Evolutionary conservation across 208 protist genomes (phyloP).

Genomic region (Trypanosoma mega): DNA sequence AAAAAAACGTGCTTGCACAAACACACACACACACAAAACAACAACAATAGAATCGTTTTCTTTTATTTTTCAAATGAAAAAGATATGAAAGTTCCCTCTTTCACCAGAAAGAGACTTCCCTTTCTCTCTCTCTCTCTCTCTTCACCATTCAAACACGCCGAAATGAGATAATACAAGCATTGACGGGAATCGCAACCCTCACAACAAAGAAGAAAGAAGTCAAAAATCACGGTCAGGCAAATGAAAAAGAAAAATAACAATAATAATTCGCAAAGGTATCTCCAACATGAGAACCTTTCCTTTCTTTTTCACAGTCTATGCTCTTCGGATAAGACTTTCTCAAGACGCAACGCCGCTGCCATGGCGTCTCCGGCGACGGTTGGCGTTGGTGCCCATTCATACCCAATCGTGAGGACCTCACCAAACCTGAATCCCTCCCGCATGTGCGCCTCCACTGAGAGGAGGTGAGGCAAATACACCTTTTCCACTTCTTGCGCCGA

Average conservation of each 20-base stretch:
- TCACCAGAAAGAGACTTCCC: too few species aligned
- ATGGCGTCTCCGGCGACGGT: slow-evolving; percentile 30
- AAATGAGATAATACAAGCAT: too few species aligned
- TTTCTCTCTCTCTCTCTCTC: too few species aligned
- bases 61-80: too few species aligned
- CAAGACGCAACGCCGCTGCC: slow-evolving; percentile 16
- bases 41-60: too few species aligned
- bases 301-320: neutral
- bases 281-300: too few species aligned
- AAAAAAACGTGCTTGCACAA: neutral
- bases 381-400: neutral
- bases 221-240: neutral
- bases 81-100: too few species aligned
- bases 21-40: neutral
- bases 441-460: slow-evolving; percentile 8
- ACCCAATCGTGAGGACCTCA: slow-evolving; percentile 17
- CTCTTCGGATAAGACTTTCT: slow-evolving; percentile 9
- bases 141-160: too few species aligned
- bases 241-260: slow-evolving; percentile 21
- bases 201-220: neutral
- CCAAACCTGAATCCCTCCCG: slow-evolving; percentile 17
- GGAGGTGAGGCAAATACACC: slow-evolving; percentile 50
- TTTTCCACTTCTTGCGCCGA: slow-evolving; percentile 32
- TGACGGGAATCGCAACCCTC: too few species aligned
- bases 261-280: too few species aligned